These are phyloP conservation scores for Rhizopus arrhizus DNA, from an alignment of 371 early-diverging fungal genomes.

Conservation along the genomic window DNA sequence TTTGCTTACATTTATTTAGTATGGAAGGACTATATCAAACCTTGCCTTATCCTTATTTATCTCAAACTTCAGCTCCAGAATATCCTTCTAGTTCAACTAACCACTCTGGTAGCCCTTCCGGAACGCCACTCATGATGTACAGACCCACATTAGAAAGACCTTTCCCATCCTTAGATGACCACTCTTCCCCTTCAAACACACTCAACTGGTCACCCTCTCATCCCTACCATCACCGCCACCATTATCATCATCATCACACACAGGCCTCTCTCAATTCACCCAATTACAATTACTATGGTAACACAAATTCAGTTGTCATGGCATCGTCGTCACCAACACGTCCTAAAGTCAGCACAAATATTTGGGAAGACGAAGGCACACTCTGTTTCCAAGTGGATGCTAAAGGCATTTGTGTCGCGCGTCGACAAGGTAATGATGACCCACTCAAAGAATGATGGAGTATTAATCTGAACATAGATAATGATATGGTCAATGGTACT, in stretches of 20 bases:
- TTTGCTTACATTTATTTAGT: neutral
- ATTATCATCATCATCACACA: conserved; percentile 11
- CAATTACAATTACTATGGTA: neutral
- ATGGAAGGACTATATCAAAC: conserved; percentile 30
- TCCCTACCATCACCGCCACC: conserved; percentile 4
- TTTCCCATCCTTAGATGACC: neutral
- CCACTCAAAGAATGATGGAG: no score
- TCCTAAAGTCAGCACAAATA: conserved; percentile 70
- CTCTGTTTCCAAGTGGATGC: conserved; percentile 81
- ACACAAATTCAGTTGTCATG: neutral
- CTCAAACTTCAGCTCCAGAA: neutral
- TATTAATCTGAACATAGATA: conserved; percentile 47
- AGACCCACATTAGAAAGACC: neutral
- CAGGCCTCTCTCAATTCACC: neutral
- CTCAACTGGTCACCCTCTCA: neutral
- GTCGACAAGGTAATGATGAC: conserved; percentile 63
- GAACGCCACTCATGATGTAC: neutral
- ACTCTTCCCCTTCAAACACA: conserved; percentile 4
- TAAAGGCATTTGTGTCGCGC: conserved; percentile 75
- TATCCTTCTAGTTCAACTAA: neutral
- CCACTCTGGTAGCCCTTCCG: neutral
- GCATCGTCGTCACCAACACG: conserved; percentile 30
- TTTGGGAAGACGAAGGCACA: conserved; percentile 85
- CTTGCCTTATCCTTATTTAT: conserved; percentile 22
- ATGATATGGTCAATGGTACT: conserved; percentile 87